These are phyloP conservation scores for Musa acuminata DNA, from an alignment of 176 grass and related monocot species.

Conservation along the genomic window DNA sequence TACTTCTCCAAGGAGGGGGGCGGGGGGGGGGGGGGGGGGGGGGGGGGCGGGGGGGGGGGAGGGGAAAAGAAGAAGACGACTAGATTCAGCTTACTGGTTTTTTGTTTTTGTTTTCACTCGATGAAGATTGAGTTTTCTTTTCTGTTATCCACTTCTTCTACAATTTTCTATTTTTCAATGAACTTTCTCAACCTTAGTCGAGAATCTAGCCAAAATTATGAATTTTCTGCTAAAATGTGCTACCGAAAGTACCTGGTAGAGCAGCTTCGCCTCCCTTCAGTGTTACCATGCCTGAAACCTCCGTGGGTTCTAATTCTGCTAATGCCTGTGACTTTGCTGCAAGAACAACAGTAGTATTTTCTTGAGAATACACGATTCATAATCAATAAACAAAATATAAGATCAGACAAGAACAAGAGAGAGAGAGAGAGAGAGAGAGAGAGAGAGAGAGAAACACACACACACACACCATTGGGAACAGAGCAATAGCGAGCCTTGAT, in stretches of 20 bases:
- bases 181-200: not conserved
- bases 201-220: not conserved
- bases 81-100: not conserved
- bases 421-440: not conserved
- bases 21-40: too few species aligned
- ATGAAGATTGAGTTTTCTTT: not conserved
- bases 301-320: not conserved
- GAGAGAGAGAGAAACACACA: not conserved
- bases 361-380: not conserved
- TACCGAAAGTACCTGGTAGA: not conserved
- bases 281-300: not conserved
- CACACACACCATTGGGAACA: slow-evolving; percentile 13
- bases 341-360: not conserved
- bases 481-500: slow-evolving; percentile 48
- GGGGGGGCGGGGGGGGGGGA: too few species aligned
- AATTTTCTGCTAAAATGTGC: not conserved
- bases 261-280: not conserved
- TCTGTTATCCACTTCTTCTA: not conserved
- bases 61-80: not conserved
- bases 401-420: not conserved
- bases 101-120: too few species aligned
- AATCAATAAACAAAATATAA: not conserved
- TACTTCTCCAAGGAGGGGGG: not conserved
- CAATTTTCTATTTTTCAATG: not conserved
- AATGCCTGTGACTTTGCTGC: slow-evolving; percentile 4